These are phyloP conservation scores for Blastocystis sp. DNA, from an alignment of 352 stramenopile species.

Conservation along the genomic window DNA sequence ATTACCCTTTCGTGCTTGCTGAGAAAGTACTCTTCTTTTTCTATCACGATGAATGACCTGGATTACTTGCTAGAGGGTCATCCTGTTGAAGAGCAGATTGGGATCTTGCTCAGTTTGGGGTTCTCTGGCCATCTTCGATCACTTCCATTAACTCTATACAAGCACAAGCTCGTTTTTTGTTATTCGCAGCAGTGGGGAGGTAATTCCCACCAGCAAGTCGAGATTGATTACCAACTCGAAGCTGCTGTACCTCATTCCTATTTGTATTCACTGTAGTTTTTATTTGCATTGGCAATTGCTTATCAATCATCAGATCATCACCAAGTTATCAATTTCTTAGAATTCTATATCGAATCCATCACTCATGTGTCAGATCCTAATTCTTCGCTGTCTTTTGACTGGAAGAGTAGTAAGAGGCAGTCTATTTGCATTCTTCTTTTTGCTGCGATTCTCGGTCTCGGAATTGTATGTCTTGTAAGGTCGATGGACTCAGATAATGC, in stretches of 20 bases:
- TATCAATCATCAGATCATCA: background rate
- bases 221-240: background rate
- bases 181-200: background rate
- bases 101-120: background rate
- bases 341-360: background rate
- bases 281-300: background rate
- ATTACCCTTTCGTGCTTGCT: background rate
- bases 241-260: background rate
- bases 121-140: background rate
- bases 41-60: background rate
- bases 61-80: background rate
- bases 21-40: background rate
- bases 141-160: background rate
- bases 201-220: background rate
- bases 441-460: slow-evolving; percentile 6
- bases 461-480: background rate
- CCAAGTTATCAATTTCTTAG: background rate
- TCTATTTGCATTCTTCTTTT: slow-evolving; percentile 1
- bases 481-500: background rate
- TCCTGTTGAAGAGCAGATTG: background rate
- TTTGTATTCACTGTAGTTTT: background rate
- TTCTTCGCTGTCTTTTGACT: background rate
- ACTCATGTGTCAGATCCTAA: background rate
- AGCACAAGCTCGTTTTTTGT: background rate
- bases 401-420: background rate